Conservation (phyloP, 2,329 filamentous ascomycete species). For the Claviceps purpurea region DNA sequence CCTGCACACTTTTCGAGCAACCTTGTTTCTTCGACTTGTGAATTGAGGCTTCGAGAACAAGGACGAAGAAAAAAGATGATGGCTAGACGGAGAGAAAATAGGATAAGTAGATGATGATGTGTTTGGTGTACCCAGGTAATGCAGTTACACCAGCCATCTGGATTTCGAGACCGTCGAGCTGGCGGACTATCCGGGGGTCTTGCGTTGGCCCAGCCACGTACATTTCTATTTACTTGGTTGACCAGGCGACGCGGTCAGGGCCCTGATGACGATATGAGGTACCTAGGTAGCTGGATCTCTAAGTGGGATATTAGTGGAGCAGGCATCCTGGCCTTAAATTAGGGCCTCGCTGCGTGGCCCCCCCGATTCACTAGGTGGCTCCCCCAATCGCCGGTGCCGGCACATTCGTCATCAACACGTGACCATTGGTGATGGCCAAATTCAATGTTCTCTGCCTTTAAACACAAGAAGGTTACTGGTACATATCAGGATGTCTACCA, state of each 20-base stretch:
- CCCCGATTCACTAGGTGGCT: no score
- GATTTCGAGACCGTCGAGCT: conserved; percentile 5
- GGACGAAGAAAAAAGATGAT: not conserved
- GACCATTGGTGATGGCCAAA: no score
- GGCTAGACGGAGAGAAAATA: not conserved
- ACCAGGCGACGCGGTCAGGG: conserved; percentile 10
- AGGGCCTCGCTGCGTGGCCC: no score
- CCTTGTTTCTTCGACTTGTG: not conserved
- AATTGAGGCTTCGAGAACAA: not conserved
- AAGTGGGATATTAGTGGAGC: no score
- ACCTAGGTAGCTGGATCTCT: not conserved
- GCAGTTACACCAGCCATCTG: conserved; percentile 5
- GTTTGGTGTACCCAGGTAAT: no score
- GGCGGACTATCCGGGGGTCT: conserved; percentile 1
- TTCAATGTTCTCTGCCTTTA: no score
- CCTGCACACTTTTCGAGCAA: not conserved
- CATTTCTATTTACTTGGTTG: conserved; percentile 20
- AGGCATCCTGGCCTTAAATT: no score
- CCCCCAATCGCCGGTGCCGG: no score
- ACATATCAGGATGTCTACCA: no score
- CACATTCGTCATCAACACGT: no score
- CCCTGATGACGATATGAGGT: not conserved
- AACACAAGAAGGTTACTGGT: no score
- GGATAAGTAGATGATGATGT: not conserved
- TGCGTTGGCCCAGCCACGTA: conserved; percentile 19